Evolutionary conservation across 2,329 filamentous ascomycete genomes (phyloP), one percentile per base, ranked within the genome.

Genomic region (Colletotrichum endophyticum): DNA sequence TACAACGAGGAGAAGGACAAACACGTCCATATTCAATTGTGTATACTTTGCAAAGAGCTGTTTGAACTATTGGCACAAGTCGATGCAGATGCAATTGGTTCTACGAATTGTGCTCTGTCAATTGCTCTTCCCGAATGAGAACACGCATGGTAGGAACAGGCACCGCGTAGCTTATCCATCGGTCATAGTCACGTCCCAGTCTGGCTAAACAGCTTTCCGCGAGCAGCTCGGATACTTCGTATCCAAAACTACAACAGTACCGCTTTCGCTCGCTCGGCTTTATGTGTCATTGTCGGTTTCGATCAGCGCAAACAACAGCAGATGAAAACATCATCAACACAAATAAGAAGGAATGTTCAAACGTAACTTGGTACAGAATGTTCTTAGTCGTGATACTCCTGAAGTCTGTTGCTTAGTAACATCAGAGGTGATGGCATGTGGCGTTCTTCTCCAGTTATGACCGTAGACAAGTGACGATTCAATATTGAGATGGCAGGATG

Each of bases 21-120:
- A 13, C 11, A 22, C 6, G n/a, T 5, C 11, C 44, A 22, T 22
- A 6, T 7, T 53, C 6, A 6, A 8, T 53, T 53, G n/a, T n/a
- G 0, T 11, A 12, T 13, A 22, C n/a, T n/a, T 53, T 22, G 6
- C 2, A 53, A 13, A 13, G n/a, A 13, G 4, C n/a, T 13, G 19
- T 12, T 22, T 22, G 44, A 13, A 4, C n/a, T 53, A 12, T 13
- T 1, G n/a, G 6, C 3, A 22, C 11, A 7, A n/a, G n/a, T 0
- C 16, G 0, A 22, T 22, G n/a, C n/a, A 53, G 0, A 6, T 22
- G 8, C n/a, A 13, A 9, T 12, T 1, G 44, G 12, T 22, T 53
- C n/a, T 8, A 22, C 0, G n/a, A 4, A 13, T 1, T 8, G 44
- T 22, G 11, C 44, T 22, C 19, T 7, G 11, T 11, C n/a, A 13